Percentiles rank a stretch among this genome's conserved stretches.
phyloP scores from a whole-genome alignment of 768 basidiomycete species.

The Leccinum variicolor region DNA sequence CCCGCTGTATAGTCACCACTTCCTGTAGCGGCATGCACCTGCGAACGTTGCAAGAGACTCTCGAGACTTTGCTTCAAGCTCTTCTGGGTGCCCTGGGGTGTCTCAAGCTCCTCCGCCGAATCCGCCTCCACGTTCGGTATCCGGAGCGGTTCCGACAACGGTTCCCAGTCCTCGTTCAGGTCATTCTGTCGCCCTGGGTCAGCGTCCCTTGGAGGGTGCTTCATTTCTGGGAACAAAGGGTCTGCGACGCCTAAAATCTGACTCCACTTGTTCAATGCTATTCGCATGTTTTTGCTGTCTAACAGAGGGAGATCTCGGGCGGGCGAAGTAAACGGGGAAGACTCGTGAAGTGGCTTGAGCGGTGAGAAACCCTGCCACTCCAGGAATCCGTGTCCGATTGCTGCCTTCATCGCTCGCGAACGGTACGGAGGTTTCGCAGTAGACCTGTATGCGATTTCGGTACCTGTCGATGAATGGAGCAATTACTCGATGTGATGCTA shows the following conservation, averaged over 20 bases:
- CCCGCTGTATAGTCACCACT: not conserved
- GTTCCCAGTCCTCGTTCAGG: constrained; percentile 21
- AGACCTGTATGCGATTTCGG: constrained; percentile 21
- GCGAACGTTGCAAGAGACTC: constrained; percentile 13
- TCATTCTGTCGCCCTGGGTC: constrained; percentile 4
- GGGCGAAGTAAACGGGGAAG: constrained; percentile 26
- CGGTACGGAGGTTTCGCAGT: constrained; percentile 24
- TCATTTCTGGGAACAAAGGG: constrained; percentile 32
- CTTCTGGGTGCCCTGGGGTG: constrained; percentile 3
- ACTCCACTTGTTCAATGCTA: constrained; percentile 33
- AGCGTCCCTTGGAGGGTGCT: not conserved
- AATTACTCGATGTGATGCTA: not conserved
- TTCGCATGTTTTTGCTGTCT: constrained; percentile 29
- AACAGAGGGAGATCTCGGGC: constrained; percentile 8
- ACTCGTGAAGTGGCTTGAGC: constrained; percentile 26
- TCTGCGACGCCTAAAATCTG: constrained; percentile 31
- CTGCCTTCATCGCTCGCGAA: constrained; percentile 28
- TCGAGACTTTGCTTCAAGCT: constrained; percentile 27
- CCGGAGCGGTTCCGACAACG: constrained; percentile 18
- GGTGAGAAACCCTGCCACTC: constrained; percentile 33
- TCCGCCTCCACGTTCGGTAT: not conserved
- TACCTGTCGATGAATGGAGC: constrained; percentile 3
- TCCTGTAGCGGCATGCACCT: not conserved
- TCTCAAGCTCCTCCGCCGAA: constrained; percentile 1
- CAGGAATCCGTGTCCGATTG: constrained; percentile 30